Evolutionary conservation across 768 basidiomycete species (phyloP).

Genomic region (Mycena rebaudengoi): DNA sequence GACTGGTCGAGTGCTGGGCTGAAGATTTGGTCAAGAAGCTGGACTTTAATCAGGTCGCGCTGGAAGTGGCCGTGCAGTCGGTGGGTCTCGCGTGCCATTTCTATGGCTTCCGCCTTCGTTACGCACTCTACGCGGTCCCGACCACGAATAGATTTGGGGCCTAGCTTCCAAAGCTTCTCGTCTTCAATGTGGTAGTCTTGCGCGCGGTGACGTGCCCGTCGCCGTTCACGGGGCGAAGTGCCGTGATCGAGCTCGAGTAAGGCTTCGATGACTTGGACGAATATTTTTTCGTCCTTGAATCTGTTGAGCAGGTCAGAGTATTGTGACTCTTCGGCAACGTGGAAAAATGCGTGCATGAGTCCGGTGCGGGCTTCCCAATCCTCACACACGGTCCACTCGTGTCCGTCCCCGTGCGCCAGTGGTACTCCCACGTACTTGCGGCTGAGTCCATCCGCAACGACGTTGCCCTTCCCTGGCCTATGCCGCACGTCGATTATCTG

Average conservation of each 20-base stretch:
- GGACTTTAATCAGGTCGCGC: conserved; percentile 40
- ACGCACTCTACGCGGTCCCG: conserved; percentile 37
- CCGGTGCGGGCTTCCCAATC: conserved; percentile 18
- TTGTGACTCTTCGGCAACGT: neutral
- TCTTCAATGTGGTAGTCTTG: conserved; percentile 35
- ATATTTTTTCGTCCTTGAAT: conserved; percentile 25
- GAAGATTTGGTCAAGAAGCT: conserved; percentile 33
- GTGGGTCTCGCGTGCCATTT: conserved; percentile 31
- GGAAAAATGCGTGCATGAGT: conserved; percentile 12
- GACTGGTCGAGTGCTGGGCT: conserved; percentile 38
- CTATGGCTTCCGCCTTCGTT: conserved; percentile 32
- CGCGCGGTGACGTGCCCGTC: conserved; percentile 34
- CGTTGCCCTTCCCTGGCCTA: conserved; percentile 28
- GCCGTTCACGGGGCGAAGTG: conserved; percentile 17
- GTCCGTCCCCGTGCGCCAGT: neutral
- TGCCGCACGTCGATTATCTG: conserved; percentile 31
- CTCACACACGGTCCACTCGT: conserved; percentile 27
- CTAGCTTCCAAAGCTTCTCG: conserved; percentile 37
- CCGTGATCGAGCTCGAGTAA: conserved; percentile 30
- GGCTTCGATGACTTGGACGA: conserved; percentile 32
- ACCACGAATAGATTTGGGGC: conserved; percentile 21
- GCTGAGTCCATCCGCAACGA: conserved; percentile 33
- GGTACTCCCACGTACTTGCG: conserved; percentile 19
- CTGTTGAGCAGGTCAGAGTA: conserved; percentile 12
- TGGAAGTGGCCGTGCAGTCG: conserved; percentile 40